Conservation (phyloP, 225 moss, liverwort and hornwort species). For the Pleurozium schreberi region DNA sequence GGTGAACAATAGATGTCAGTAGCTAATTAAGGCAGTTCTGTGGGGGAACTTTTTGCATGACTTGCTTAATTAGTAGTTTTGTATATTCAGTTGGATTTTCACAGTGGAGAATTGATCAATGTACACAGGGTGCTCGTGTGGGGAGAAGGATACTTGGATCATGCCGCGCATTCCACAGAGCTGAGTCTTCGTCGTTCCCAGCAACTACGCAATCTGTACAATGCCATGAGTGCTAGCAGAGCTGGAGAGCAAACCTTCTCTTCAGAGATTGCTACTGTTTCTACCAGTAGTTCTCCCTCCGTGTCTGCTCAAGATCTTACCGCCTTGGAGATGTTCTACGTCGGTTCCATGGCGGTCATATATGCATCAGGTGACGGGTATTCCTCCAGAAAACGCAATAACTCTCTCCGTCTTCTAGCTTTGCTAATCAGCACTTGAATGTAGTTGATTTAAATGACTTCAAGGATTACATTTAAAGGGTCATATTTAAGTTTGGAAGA, state of each 20-base stretch:
- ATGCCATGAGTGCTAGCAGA: not conserved
- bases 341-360: conserved; percentile 56
- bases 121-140: conserved; percentile 39
- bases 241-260: conserved; percentile 5
- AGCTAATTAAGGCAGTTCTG: not conserved
- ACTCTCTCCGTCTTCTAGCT: not conserved
- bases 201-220: conserved; percentile 51
- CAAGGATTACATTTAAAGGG: too few species aligned
- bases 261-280: not conserved
- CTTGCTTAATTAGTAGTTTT: not conserved
- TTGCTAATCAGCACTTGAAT: not conserved
- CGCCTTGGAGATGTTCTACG: conserved; percentile 55
- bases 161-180: conserved; percentile 31
- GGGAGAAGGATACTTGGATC: conserved; percentile 67
- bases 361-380: conserved; percentile 65
- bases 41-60: not conserved
- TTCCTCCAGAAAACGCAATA: conserved; percentile 2
- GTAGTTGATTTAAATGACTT: not conserved
- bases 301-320: conserved; percentile 33
- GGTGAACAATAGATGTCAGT: not conserved
- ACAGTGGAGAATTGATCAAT: not conserved
- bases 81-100: not conserved
- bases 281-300: not conserved
- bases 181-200: conserved; percentile 40
- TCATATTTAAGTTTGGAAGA: not conserved